These are phyloP conservation scores for Paraphoma chrysanthemicola DNA, from an alignment of 2,329 filamentous ascomycete genomes.

Conservation along the genomic window DNA sequence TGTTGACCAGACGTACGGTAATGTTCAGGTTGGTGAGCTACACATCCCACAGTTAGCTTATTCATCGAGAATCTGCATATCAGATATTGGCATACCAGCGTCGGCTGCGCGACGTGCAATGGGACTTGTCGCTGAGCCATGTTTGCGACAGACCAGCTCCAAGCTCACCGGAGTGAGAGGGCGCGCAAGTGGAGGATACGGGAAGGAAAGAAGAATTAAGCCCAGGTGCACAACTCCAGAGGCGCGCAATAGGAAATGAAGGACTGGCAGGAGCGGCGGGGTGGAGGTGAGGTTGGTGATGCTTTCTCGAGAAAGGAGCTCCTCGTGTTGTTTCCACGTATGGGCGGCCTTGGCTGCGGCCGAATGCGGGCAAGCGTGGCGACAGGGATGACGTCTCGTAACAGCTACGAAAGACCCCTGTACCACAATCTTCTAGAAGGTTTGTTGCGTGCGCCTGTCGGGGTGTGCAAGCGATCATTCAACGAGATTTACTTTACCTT, in stretches of 20 bases:
- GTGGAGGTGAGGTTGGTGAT: conserved; percentile 35
- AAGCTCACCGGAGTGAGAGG: conserved; percentile 46
- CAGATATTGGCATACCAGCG: conserved; percentile 65
- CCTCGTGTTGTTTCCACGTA: conserved; percentile 31
- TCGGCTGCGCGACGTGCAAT: conserved; percentile 78
- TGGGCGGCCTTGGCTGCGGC: conserved; percentile 12
- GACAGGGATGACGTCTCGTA: neutral
- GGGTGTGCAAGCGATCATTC: no score
- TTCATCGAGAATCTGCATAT: conserved; percentile 1
- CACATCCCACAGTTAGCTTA: conserved; percentile 38
- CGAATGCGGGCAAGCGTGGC: conserved; percentile 11
- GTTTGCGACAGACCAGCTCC: conserved; percentile 51
- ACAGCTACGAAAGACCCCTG: neutral
- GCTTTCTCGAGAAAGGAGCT: conserved; percentile 32
- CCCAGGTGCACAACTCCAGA: conserved; percentile 47
- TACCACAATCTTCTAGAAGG: neutral
- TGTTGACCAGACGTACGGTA: conserved; percentile 48
- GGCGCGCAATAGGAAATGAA: conserved; percentile 48
- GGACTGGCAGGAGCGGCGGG: conserved; percentile 36
- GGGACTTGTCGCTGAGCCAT: conserved; percentile 84
- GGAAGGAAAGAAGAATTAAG: conserved; percentile 44
- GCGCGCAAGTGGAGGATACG: conserved; percentile 42
- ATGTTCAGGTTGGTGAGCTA: conserved; percentile 58
- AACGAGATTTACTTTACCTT: no score
- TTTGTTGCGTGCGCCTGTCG: neutral